Base-by-base conservation (phyloP, 2,329 filamentous ascomycete species). In the Fusarium napiforme region DNA sequence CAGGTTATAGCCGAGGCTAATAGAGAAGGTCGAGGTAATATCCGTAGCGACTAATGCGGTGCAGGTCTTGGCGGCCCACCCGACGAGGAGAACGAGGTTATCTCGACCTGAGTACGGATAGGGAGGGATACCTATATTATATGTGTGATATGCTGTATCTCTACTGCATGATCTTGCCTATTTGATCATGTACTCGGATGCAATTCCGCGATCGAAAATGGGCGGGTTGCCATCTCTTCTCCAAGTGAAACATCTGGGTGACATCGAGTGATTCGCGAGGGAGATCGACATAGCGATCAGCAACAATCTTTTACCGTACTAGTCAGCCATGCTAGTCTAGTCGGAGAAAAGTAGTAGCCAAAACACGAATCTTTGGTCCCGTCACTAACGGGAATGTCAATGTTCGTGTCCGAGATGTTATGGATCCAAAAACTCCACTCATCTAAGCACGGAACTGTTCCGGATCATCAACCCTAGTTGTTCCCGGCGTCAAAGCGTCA, bases 381-480 rank as follows among this genome's bases (percentile, higher is more conserved):
- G 37, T 36, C 47, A 39, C 58, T 55, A 34, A 60, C 58, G 58
- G 58, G 47, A 60, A 60, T 43, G 58, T 36, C 28, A 37, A 30
- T 32, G 28, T 19, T 52, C 16, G 21, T 43, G 36, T 28, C 58
- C 45, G 46, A 59, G 39, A 57, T 34, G 53, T 6, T 26, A 56
- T 57, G 39, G 53, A 57, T 21, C 53, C 42, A 14, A 18, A 55
- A 55, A 37, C 56, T 37, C 56, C 56, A 59, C 58, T 55, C 50
- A 36, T 19, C 28, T 40, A 9, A 30, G 42, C 40, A 61, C 62
- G 65, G 55, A 68, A 67, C 23, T 18, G 39, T 43, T 68, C 62
- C 62, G 62, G 65, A 66, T 66, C 55, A 58, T 16, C 45, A 59
- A 67, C n/a, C 53, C 42, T 34, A 46, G 14, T 21, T 26, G 14